Evolutionary conservation across 2,329 filamentous ascomycete genomes (phyloP), one percentile per base, ranked within the genome.

Genomic region (Acephala macrosclerotiorum): DNA sequence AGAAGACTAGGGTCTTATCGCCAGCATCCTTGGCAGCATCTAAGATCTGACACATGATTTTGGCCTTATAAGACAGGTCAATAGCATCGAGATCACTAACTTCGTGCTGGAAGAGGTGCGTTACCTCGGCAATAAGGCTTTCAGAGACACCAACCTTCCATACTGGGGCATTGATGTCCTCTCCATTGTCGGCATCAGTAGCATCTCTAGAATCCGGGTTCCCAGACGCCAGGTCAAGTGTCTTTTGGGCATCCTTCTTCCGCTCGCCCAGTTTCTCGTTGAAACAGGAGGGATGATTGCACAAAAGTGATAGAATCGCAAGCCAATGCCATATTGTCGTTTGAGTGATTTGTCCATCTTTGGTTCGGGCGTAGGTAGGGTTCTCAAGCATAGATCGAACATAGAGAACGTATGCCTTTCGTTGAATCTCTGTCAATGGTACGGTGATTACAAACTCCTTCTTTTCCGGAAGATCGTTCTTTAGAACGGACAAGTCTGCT

Each of bases 1-100:
- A 92, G 73, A 97, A 97, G 0, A 97, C 80, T 0, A 97, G 82
- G 1, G 94, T 85, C 73, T 94, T 94, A 76, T 97, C 94, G 0
- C 84, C 83, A 0, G 82, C 78, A 1, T 75, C 75, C 45, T 84
- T 85, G 7, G 90, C 89, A 68, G 90, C 84, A 25, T 89, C 81
- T 0, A 97, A 77, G 58, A 97, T 95, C 55, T 84, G 79, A 51
- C 87, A 79, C n/a, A 96, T 79, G 6, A 94, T 80, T 14, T 81
- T 72, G 7, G 90, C 85, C 74, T 96, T 95, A 74, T 88, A 84
- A 0, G 93, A 96, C 14, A 89, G 77, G 0, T 76, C 71, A 1
- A 85, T 74, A 3, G 84, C 80, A 14, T 82, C 77, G 5, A 83
- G 74, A 33, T 73, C 66, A 8, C 18, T 14, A 4, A 58, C 35